Evolutionary conservation across 208 protist genomes (phyloP), one percentile per base, ranked within the genome.

Genomic region (Trypanosoma rangeli): DNA sequence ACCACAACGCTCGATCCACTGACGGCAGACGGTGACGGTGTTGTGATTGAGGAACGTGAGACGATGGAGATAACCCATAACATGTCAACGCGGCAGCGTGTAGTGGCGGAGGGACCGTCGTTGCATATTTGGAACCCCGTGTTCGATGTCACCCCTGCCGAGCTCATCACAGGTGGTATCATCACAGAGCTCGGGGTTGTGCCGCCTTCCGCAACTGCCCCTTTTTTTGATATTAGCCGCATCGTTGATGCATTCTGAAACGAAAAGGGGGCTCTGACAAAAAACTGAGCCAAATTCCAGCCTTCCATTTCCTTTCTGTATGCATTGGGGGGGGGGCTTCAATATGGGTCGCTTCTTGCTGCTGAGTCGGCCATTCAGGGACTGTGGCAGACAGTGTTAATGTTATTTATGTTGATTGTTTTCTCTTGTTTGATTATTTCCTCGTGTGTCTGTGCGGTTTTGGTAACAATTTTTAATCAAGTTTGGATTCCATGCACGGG

Each of bases 91-190:
- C 78, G 83, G 79, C 76, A 89, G 74, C 87, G 85, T 33, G 82
- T 98, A 28, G 96, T 97, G 57, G 87, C 87, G 7, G 85, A 88
- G 5, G 90, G 89, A 0, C 88, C 89, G n/a, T 65, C 69, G 31
- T 79, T 98, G 39, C 70, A 63, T 26, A 86, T 97, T 44, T 99
- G 97, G 96, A 99, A 99, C 76, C 98, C 97, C 1, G 91, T 97
- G 9, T 99, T 99, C 72, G 97, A 99, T 78, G 95, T 99, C n/a
- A 98, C 98, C 0, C 97, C 97, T 2, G 87, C 77, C 15, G 78
- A 75, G 46, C 82, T 99, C 7, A 98, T 99, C 64, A 97, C 93
- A 1, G 93, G 94, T 28, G 94, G 94, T 50, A 97, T 98, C 70
- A 95, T 98, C 55, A 98, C 94, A 12, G 96, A 98, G 66, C 79